These are phyloP conservation scores for Termitomyces sp. DNA, from an alignment of 768 basidiomycete genomes.

Conservation along the genomic window DNA sequence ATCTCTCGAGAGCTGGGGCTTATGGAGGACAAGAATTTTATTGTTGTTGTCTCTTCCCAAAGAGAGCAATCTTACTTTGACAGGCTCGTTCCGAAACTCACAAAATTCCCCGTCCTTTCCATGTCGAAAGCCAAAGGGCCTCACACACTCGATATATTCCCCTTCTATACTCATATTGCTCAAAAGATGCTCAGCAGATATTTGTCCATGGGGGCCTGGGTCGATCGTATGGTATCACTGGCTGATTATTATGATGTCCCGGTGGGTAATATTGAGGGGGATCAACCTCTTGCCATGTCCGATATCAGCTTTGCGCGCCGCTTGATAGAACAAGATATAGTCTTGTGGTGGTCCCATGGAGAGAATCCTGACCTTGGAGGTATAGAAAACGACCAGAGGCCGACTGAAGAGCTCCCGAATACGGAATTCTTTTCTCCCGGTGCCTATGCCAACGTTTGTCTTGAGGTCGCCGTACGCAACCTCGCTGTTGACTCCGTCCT, in stretches of 20 bases:
- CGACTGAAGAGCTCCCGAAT: slow-evolving; percentile 70
- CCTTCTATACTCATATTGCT: slow-evolving; percentile 82
- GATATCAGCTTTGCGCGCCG: slow-evolving; percentile 91
- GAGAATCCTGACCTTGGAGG: slow-evolving; percentile 92
- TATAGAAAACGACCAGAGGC: slow-evolving; percentile 77
- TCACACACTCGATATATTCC: slow-evolving; percentile 77
- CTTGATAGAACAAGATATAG: slow-evolving; percentile 78
- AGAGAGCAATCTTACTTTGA: slow-evolving; percentile 86
- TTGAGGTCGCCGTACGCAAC: slow-evolving; percentile 86
- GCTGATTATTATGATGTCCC: slow-evolving; percentile 93
- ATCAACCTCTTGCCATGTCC: slow-evolving; percentile 80
- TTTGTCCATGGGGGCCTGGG: slow-evolving; percentile 68
- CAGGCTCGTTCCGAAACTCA: slow-evolving; percentile 56
- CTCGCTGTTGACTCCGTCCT: slow-evolving; percentile 91
- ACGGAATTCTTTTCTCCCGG: slow-evolving; percentile 85
- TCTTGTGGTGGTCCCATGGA: slow-evolving; percentile 95
- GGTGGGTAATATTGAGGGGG: slow-evolving; percentile 86
- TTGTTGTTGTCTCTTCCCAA: slow-evolving; percentile 78
- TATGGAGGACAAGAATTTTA: slow-evolving; percentile 66
- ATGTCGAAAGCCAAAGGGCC: slow-evolving; percentile 75
- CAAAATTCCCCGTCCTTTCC: slow-evolving; percentile 81
- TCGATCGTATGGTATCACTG: slow-evolving; percentile 71
- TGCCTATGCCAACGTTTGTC: slow-evolving; percentile 87
- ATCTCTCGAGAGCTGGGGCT: slow-evolving; percentile 83
- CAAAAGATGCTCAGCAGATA: slow-evolving; percentile 84